phyloP scores from a whole-genome alignment of 2,329 filamentous ascomycete genomes.

The Emericellopsis atlantica region DNA sequence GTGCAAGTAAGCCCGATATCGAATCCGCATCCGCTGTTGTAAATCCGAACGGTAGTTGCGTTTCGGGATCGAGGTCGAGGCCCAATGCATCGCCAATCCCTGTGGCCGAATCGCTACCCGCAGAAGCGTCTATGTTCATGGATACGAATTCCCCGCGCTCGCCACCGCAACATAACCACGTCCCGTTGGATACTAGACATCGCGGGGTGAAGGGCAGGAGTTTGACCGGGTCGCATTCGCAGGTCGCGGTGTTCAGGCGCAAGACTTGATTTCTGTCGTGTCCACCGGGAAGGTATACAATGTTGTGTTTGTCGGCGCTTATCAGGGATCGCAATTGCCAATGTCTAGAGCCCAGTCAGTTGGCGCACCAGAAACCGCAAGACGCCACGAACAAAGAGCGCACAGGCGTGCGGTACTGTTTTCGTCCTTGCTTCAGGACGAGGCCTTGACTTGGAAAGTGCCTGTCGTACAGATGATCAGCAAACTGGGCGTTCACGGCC shows the following conservation, averaged over 20 bases:
- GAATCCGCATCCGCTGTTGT: slow-evolving; percentile 19
- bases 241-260: slow-evolving; percentile 54
- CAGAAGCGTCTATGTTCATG: slow-evolving; percentile 45
- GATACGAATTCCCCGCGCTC: slow-evolving; percentile 79
- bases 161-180: slow-evolving; percentile 85
- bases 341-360: slow-evolving; percentile 38
- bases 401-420: neutral
- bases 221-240: slow-evolving; percentile 61
- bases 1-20: slow-evolving; percentile 21
- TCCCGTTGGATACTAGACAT: slow-evolving; percentile 75
- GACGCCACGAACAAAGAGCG: neutral
- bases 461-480: slow-evolving; percentile 23
- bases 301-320: slow-evolving; percentile 62
- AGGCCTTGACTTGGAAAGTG: slow-evolving; percentile 39
- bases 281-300: slow-evolving; percentile 76
- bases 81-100: slow-evolving; percentile 14
- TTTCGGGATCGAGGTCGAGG: slow-evolving; percentile 18
- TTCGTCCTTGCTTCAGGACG: neutral
- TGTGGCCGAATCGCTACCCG: slow-evolving; percentile 12
- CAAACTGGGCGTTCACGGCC: neutral
- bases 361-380: neutral
- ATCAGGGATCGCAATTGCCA: slow-evolving; percentile 87
- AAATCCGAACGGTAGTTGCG: slow-evolving; percentile 15
- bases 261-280: slow-evolving; percentile 53
- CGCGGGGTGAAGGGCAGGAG: slow-evolving; percentile 62